Evolutionary conservation across 441 rosid genomes (phyloP).

Genomic region (Populus hybrid): DNA sequence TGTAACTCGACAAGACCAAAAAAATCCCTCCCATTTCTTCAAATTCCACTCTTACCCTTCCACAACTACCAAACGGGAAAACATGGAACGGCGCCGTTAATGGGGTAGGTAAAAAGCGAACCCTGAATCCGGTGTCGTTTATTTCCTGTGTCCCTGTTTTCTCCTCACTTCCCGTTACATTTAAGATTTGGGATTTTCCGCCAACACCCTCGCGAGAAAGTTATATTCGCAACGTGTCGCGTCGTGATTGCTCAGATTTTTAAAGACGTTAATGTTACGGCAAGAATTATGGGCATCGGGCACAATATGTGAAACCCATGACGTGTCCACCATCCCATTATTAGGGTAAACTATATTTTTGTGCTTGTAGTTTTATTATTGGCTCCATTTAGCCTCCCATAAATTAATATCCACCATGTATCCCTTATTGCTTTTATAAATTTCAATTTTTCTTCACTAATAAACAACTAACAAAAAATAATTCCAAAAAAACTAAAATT

Average conservation of each 20-base stretch:
- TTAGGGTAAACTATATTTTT: slow-evolving; percentile 12
- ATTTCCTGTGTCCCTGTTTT: not conserved
- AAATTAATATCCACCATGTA: no score
- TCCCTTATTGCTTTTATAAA: no score
- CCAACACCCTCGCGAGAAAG: slow-evolving; percentile 6
- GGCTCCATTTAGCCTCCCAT: no score
- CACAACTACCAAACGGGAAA: not conserved
- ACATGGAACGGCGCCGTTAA: slow-evolving; percentile 21
- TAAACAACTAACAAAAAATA: no score
- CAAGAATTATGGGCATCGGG: slow-evolving; percentile 25
- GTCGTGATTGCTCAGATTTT: not conserved
- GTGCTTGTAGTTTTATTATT: no score
- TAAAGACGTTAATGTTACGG: slow-evolving; percentile 61
- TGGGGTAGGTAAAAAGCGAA: slow-evolving; percentile 16
- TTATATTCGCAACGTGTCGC: slow-evolving; percentile 37
- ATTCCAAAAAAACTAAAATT: not conserved
- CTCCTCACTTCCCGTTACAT: slow-evolving; percentile 30
- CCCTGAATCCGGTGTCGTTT: slow-evolving; percentile 23
- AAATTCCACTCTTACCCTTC: slow-evolving; percentile 5
- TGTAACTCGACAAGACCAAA: not conserved
- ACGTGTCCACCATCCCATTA: slow-evolving; percentile 38
- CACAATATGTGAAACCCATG: slow-evolving; percentile 19
- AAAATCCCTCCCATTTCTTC: not conserved
- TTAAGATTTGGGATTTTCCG: slow-evolving; percentile 24
- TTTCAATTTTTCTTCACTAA: no score